These are phyloP conservation scores for Aspergillus coremiiformis DNA, from an alignment of 495 filamentous ascomycete species.

Conservation along the genomic window DNA sequence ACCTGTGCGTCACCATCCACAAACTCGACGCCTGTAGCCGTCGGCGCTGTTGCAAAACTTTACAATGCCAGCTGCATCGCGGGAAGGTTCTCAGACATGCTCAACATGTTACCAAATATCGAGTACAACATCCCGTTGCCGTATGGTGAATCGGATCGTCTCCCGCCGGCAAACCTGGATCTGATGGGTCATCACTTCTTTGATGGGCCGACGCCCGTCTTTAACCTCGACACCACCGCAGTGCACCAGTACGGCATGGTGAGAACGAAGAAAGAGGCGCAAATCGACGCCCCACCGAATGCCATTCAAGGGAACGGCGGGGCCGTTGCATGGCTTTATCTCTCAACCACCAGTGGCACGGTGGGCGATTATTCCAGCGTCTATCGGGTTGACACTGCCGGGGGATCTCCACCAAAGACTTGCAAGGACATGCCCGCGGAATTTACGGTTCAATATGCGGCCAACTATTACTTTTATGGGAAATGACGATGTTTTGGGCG, in stretches of 20 bases:
- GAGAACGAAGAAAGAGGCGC: constrained; percentile 50
- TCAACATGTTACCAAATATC: constrained; percentile 42
- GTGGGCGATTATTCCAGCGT: constrained; percentile 61
- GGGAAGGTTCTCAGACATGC: constrained; percentile 53
- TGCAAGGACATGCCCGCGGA: constrained; percentile 55
- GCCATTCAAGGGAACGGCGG: constrained; percentile 50
- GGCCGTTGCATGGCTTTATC: constrained; percentile 52
- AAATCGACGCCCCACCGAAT: constrained; percentile 50
- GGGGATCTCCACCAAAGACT: constrained; percentile 66
- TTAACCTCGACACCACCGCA: constrained; percentile 59
- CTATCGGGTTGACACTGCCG: constrained; percentile 81
- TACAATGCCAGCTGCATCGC: constrained; percentile 83
- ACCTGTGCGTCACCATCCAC: constrained; percentile 60
- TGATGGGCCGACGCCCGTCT: constrained; percentile 59
- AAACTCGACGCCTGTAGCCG: constrained; percentile 49
- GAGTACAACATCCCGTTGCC: constrained; percentile 40
- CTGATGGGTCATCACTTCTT: constrained; percentile 78
- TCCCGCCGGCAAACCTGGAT: constrained; percentile 47
- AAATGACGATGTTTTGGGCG: constrained; percentile 18
- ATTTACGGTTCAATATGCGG: constrained; percentile 74
- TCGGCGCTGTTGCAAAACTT: constrained; percentile 76
- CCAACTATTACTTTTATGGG: constrained; percentile 60
- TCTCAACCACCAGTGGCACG: constrained; percentile 45
- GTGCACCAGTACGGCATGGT: constrained; percentile 51
- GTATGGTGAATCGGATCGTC: constrained; percentile 12